Evolutionary conservation across 139 green algal species (phyloP).

Genomic region (Closterium sp.): DNA sequence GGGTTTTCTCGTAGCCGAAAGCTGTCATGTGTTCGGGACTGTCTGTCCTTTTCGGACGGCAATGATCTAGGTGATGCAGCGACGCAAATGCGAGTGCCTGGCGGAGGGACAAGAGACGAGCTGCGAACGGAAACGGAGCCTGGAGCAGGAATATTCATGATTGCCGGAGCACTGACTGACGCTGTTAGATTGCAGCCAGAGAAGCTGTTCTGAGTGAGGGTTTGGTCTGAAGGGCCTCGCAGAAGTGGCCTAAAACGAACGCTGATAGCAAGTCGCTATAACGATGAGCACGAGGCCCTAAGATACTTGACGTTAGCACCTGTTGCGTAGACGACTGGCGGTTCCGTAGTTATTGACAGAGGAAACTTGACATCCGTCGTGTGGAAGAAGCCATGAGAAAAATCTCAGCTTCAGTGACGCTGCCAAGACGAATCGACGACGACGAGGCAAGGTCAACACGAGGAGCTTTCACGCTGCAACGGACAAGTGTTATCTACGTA

Average conservation of each 20-base stretch:
- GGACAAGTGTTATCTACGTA: too few species aligned
- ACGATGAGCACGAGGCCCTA: not conserved
- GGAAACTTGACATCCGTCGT: not conserved
- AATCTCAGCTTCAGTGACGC: too few species aligned
- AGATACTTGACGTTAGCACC: not conserved
- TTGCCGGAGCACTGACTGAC: not conserved
- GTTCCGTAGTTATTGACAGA: too few species aligned
- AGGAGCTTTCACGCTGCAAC: too few species aligned
- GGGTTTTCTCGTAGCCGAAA: not conserved
- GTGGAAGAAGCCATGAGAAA: too few species aligned
- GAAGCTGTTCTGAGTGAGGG: not conserved
- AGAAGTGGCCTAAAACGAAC: not conserved
- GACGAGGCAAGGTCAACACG: too few species aligned
- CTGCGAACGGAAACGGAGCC: not conserved
- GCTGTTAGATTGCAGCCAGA: not conserved
- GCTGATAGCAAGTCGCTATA: not conserved
- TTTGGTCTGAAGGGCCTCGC: not conserved
- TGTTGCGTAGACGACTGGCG: too few species aligned
- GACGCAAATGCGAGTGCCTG: not conserved
- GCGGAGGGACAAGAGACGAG: not conserved
- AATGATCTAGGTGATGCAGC: not conserved
- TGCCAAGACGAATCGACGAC: too few species aligned
- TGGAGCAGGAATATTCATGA: not conserved
- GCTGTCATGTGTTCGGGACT: not conserved
- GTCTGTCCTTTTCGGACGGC: not conserved